These are phyloP conservation scores for Monotropa hypopitys DNA, from an alignment of 179 eudicot species.

Conservation along the genomic window DNA sequence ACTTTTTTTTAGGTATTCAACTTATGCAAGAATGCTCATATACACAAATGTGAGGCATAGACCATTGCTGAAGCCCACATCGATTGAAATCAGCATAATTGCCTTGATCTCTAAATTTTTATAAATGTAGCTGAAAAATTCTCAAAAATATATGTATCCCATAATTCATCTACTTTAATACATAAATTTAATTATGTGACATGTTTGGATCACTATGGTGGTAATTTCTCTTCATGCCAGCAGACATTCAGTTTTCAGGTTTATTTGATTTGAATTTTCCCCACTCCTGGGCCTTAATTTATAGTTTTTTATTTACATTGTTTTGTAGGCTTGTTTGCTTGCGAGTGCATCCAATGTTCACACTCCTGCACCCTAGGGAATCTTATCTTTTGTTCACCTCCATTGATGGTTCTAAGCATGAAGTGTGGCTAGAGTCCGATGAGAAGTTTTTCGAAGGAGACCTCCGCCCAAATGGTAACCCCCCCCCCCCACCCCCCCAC, in stretches of 20 bases:
- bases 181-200: neutral
- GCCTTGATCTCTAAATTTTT: neutral
- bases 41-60: neutral
- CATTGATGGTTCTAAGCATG: slow-evolving; percentile 67
- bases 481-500: slow-evolving; percentile 1
- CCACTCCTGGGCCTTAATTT: neutral
- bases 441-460: slow-evolving; percentile 69
- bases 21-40: neutral
- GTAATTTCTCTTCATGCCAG: neutral
- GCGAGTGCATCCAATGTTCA: slow-evolving; percentile 75
- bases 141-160: neutral
- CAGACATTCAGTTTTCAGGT: neutral
- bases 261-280: neutral
- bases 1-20: neutral
- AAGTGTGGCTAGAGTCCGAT: slow-evolving; percentile 56
- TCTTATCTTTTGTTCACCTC: slow-evolving; percentile 59
- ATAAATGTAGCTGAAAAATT: neutral
- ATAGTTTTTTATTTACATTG: neutral
- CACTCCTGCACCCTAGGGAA: slow-evolving; percentile 61
- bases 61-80: neutral
- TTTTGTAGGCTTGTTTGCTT: slow-evolving; percentile 85
- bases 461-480: slow-evolving; percentile 66
- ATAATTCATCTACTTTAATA: neutral
- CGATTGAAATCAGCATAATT: neutral
- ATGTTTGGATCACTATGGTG: neutral